Evolutionary conservation across 257 asterid species (phyloP), one percentile per base, ranked within the genome.

Genomic region (Ocimum tenuiflorum): DNA sequence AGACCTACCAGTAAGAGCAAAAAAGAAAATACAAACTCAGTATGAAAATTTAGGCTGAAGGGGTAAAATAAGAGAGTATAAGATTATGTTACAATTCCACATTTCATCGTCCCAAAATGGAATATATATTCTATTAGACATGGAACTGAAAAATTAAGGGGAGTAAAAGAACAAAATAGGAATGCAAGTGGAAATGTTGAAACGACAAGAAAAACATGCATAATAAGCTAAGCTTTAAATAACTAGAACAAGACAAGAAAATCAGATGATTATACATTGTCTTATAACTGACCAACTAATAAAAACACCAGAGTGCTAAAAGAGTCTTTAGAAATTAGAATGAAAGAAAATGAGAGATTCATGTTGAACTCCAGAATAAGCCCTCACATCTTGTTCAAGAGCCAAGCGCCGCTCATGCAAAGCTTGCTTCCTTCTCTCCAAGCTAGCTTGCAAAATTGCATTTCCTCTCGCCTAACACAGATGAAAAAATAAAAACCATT

Each of bases 391-490:
- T 81, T 89, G 98, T 78, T 91, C 98, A 36, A 91, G 98, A 4
- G 94, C 98, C 78, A 89, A 84, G 31, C 95, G 96, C 11, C 96
- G 88, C 79, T 89, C 96, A 69, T 87, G 96, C 84, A 91, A 83
- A 72, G 95, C 96, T 78, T 89, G 96, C 81, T 91, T 91, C 84
- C 98, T 82, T 74, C 96, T 85, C 81, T 91, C 96, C 83, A 91
- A 80, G 82, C 98, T 91, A 68, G 96, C 98, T 84, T 91, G 96
- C 82, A 91, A 74, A 72, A 91, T 87, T 19, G 98, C 98, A 82
- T 91, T 89, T 74, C 95, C 96, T 76, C 95, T 89, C 57, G 96
- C 98, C 98, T 91, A 45, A 67, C 35, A 77, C 18, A 68, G 57
- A 64, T 19, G 53, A 70, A 69, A 67, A 51, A 48, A 61, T 39